Evolutionary conservation across 805 yeast species (phyloP), one percentile per base, ranked within the genome.

Genomic region (Vanderwaltozyma verrucispora): DNA sequence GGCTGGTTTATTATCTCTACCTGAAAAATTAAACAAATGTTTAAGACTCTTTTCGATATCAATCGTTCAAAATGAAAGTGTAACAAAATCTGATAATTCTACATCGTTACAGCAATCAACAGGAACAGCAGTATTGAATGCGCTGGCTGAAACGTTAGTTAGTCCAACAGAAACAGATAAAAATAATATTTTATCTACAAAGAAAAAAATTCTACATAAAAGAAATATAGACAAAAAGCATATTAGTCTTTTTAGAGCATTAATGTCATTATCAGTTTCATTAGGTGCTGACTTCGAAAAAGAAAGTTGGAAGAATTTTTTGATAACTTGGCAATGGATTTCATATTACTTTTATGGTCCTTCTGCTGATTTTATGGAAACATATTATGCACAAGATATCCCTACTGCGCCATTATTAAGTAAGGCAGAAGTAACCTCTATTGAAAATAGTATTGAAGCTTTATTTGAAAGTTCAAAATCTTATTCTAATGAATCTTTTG

Each of bases 311-410:
- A 57, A 61, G 11, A 68, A 68, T 14, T 54, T 80, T 4, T 51
- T 78, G 15, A 67, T 73, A 4, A 72, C 94, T 0, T 65, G 86
- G 39, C 94, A 82, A 56, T 83, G 94, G 94, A 68, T 80, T 34
- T 77, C 81, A 39, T 82, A 77, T 49, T 81, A 65, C 46, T 48
- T 80, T n/a, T 67, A 76, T 50, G 89, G 89, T 0, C 72, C 75
- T 11, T 62, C 77, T 0, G 66, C 64, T 5, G 52, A 59, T 23
- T 61, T 56, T 32, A 53, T 52, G 44, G 57, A 56, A 21, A 56
- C 49, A 23, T 48, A 54, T n/a, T 51, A 57, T 12, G 45, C 54
- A 12, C 65, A 63, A 41, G 71, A 67, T 30, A 44, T 57, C 23
- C 74, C 72, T 15, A 53, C 59, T 3, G 58, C 70, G 2, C 64